A percentile compares a stretch with the other conserved stretches of the same genome.
phyloP scores from a whole-genome alignment of 768 basidiomycete genomes.

The Polyporus arcularius region DNA sequence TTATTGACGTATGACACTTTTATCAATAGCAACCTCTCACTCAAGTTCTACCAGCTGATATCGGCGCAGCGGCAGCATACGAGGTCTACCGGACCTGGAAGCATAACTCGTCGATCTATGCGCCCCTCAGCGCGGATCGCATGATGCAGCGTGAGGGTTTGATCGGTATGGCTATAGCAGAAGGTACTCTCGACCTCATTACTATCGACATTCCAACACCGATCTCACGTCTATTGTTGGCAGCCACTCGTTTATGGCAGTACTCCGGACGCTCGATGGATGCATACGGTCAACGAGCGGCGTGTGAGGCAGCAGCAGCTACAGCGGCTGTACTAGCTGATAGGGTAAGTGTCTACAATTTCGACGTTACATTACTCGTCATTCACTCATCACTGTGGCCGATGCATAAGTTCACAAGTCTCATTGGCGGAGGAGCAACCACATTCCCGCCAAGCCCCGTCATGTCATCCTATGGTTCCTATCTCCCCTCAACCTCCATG shows the following conservation, averaged over 20 bases:
- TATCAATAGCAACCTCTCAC: conserved; percentile 47
- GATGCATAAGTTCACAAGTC: neutral
- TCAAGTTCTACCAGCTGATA: conserved; percentile 54
- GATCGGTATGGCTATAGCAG: conserved; percentile 67
- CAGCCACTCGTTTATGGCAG: conserved; percentile 59
- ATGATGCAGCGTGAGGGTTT: conserved; percentile 68
- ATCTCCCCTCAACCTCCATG: neutral
- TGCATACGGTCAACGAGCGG: conserved; percentile 47
- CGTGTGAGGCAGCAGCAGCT: conserved; percentile 67
- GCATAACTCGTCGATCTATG: conserved; percentile 47
- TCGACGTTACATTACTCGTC: too few relatives aligned
- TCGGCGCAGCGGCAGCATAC: conserved; percentile 78
- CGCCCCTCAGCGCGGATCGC: conserved; percentile 55
- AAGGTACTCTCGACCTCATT: conserved; percentile 48
- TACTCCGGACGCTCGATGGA: conserved; percentile 48
- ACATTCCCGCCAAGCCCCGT: neutral
- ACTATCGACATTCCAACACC: neutral
- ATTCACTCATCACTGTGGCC: too few relatives aligned
- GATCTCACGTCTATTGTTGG: too few relatives aligned
- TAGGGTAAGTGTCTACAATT: neutral
- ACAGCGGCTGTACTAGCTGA: conserved; percentile 43
- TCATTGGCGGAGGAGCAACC: neutral
- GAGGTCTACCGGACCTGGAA: conserved; percentile 73
- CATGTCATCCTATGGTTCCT: neutral
- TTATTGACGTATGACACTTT: neutral